Conservation (phyloP, 2,329 filamentous ascomycete genomes). For the Rugonectria rugulosa region DNA sequence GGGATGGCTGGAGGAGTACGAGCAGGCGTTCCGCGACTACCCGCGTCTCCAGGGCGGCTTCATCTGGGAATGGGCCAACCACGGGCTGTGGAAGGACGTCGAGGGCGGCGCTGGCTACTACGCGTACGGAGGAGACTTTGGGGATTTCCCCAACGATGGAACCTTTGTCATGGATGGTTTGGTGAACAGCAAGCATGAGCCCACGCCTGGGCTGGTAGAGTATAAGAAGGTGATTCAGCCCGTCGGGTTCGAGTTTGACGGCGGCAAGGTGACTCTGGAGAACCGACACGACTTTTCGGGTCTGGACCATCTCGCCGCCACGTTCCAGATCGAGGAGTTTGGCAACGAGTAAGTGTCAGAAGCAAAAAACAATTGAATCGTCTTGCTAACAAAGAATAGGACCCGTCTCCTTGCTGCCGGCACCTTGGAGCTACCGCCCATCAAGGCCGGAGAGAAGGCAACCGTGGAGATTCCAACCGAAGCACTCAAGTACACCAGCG, state of each 20-base stretch:
- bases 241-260: constrained; percentile 51
- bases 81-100: constrained; percentile 60
- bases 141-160: constrained; percentile 65
- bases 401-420: constrained; percentile 42
- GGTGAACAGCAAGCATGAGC: constrained; percentile 59
- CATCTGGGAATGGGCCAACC: constrained; percentile 73
- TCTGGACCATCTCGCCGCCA: constrained; percentile 51
- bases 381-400: constrained; percentile 19
- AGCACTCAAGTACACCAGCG: constrained; percentile 37
- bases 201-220: constrained; percentile 64
- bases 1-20: constrained; percentile 73
- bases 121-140: constrained; percentile 70
- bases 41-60: constrained; percentile 71
- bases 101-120: constrained; percentile 59
- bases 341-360: constrained; percentile 46
- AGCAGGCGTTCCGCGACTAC: constrained; percentile 67
- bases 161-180: constrained; percentile 71
- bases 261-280: constrained; percentile 48
- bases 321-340: constrained; percentile 54
- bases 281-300: constrained; percentile 60
- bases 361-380: background rate
- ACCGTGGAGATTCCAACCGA: constrained; percentile 44
- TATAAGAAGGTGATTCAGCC: constrained; percentile 66
- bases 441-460: constrained; percentile 48
- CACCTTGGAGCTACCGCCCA: constrained; percentile 49